These are phyloP conservation scores for Populus euphratica DNA, from an alignment of 345 rosid species.

Conservation along the genomic window DNA sequence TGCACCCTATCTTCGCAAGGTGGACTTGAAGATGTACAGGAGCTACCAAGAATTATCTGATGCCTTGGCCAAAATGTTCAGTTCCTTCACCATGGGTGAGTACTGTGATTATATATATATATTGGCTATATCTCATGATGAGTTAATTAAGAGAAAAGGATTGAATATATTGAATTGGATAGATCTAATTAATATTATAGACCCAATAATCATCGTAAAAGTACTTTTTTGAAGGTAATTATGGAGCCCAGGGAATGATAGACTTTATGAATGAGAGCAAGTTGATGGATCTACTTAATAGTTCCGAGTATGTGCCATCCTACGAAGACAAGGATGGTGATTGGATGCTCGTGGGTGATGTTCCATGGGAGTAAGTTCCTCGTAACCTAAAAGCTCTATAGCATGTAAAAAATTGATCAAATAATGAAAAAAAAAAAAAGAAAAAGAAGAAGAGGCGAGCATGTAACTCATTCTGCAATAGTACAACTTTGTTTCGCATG, in stretches of 20 bases:
- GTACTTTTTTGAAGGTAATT: slow-evolving; percentile 37
- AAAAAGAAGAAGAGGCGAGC: too few species aligned
- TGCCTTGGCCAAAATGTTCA: slow-evolving; percentile 88
- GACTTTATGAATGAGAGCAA: slow-evolving; percentile 98
- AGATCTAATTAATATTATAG: neutral
- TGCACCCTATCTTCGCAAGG: slow-evolving; percentile 92
- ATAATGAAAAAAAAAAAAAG: neutral
- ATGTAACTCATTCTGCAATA: too few species aligned
- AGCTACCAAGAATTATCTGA: slow-evolving; percentile 85
- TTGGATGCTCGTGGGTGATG: slow-evolving; percentile 99
- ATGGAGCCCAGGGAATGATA: slow-evolving; percentile 77
- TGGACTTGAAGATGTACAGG: slow-evolving; percentile 84
- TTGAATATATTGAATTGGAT: neutral
- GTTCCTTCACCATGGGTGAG: slow-evolving; percentile 94
- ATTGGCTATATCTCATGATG: neutral
- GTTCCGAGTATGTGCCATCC: slow-evolving; percentile 88
- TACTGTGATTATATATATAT: neutral
- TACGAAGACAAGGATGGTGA: slow-evolving; percentile 97
- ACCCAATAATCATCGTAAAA: neutral
- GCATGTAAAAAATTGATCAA: neutral
- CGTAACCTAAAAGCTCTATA: neutral
- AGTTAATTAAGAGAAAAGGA: neutral
- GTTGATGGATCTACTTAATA: slow-evolving; percentile 82
- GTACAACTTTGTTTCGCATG: too few species aligned
- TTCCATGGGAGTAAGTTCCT: slow-evolving; percentile 88